A percentile compares a stretch with the other conserved stretches of the same genome.
Conservation (phyloP, 495 filamentous ascomycete genomes). For the Penicillium alfredii region DNA sequence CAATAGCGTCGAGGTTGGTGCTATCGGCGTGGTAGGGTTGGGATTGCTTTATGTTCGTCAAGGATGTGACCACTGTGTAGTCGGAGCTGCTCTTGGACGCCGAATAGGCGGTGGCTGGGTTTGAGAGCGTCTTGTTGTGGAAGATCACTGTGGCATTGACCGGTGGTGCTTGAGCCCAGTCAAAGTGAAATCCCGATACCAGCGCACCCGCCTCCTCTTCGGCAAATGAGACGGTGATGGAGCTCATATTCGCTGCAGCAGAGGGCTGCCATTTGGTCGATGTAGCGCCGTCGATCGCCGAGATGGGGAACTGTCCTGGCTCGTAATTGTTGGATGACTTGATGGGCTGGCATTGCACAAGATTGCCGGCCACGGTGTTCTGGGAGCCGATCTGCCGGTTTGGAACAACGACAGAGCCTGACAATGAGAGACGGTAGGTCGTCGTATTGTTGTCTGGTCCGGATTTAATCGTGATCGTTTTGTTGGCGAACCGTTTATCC, state of each 20-base stretch:
- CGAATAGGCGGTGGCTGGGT: slow-evolving; percentile 9
- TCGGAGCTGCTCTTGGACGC: slow-evolving; percentile 1
- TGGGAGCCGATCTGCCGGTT: slow-evolving; percentile 49
- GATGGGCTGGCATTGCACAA: slow-evolving; percentile 61
- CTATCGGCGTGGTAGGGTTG: slow-evolving; percentile 29
- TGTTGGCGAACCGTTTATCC: slow-evolving; percentile 41
- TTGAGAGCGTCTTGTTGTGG: slow-evolving; percentile 38
- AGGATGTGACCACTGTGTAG: slow-evolving; percentile 13
- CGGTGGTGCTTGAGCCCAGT: slow-evolving; percentile 62
- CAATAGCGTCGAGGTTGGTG: slow-evolving; percentile 26
- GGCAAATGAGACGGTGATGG: slow-evolving; percentile 46
- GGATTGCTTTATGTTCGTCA: slow-evolving; percentile 31
- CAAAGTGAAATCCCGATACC: slow-evolving; percentile 53
- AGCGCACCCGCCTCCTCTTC: slow-evolving; percentile 33
- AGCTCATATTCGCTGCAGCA: slow-evolving; percentile 38
- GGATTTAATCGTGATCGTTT: slow-evolving; percentile 47
- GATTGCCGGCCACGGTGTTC: slow-evolving; percentile 52
- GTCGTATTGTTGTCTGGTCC: slow-evolving; percentile 32
- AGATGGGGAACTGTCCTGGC: slow-evolving; percentile 67
- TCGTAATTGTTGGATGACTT: slow-evolving; percentile 43
- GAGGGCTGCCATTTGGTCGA: slow-evolving; percentile 69
- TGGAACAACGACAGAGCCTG: slow-evolving; percentile 48
- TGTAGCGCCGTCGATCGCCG: slow-evolving; percentile 62
- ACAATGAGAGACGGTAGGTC: slow-evolving; percentile 44
- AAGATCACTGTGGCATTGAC: slow-evolving; percentile 50